Evolutionary conservation across 148 eudicot species (phyloP).

Genomic region (Camellia granthamiana): DNA sequence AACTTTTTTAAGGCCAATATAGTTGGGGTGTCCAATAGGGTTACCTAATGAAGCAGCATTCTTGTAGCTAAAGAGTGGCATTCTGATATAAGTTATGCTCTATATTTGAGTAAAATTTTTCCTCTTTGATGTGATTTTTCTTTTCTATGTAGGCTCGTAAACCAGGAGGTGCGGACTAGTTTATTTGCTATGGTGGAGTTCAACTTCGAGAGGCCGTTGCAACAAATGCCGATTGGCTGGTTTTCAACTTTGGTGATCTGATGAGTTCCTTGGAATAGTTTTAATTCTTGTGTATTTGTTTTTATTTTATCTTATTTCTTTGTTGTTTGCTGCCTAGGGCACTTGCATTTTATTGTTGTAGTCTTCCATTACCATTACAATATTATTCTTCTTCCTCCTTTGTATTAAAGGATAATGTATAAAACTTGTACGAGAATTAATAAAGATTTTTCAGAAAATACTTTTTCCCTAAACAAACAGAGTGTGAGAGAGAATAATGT

Average conservation of each 20-base stretch:
- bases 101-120: background rate
- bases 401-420: background rate
- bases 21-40: no score
- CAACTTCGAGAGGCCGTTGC: conserved; percentile 81
- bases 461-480: no score
- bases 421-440: background rate
- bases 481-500: no score
- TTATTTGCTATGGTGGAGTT: conserved; percentile 89
- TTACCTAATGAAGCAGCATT: background rate
- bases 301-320: background rate
- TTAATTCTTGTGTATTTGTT: background rate
- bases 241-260: conserved; percentile 64
- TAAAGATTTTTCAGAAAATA: background rate
- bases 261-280: conserved; percentile 61
- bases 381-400: background rate
- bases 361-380: background rate
- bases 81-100: conserved; percentile 1
- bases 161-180: conserved; percentile 91
- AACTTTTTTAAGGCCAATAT: background rate
- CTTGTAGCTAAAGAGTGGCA: background rate
- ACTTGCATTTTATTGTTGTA: background rate
- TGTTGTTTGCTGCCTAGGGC: background rate
- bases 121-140: background rate
- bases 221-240: conserved; percentile 89
- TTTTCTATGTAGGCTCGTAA: conserved; percentile 60